Percentiles rank a stretch among this genome's conserved stretches.
These are phyloP conservation scores for Penicillium hordei DNA, from an alignment of 2,329 filamentous ascomycete genomes.

Conservation along the genomic window DNA sequence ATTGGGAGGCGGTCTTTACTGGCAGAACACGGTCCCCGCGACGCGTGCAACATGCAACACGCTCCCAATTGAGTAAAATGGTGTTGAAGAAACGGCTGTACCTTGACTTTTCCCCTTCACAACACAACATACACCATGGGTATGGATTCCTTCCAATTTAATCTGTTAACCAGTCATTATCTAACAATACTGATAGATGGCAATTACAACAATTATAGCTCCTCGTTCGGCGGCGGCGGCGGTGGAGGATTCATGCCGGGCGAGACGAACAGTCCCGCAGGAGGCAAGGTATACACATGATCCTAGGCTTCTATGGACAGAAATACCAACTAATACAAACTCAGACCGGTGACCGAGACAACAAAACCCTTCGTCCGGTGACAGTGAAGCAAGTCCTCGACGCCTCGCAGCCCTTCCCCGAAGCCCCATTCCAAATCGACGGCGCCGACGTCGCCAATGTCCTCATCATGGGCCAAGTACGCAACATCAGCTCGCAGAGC, in stretches of 20 bases:
- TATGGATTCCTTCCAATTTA: conserved; percentile 14
- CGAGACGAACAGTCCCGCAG: conserved; percentile 50
- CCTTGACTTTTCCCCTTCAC: conserved; percentile 13
- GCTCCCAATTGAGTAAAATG: conserved; percentile 44
- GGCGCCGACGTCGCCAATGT: conserved; percentile 70
- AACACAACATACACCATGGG: conserved; percentile 30
- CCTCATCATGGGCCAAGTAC: conserved; percentile 87
- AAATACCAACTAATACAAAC: neutral
- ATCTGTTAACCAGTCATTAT: accelerated
- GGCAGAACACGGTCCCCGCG: conserved; percentile 26
- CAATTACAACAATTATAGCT: conserved; percentile 51
- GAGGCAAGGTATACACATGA: conserved; percentile 39
- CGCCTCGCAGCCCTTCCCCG: conserved; percentile 71
- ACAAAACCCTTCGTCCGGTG: conserved; percentile 79
- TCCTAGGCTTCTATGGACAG: neutral
- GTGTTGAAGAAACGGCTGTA: conserved; percentile 10
- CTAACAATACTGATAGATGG: conserved; percentile 30
- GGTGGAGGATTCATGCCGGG: conserved; percentile 61
- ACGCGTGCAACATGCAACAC: conserved; percentile 41
- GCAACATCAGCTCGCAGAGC: conserved; percentile 77
- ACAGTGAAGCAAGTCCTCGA: conserved; percentile 94
- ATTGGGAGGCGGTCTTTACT: neutral
- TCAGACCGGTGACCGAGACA: conserved; percentile 61
- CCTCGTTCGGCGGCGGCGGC: conserved; percentile 55
- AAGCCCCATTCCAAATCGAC: conserved; percentile 81